These are phyloP conservation scores for Protomyces arabidopsidicola DNA, from an alignment of 1,139 yeast genomes.

Conservation along the genomic window DNA sequence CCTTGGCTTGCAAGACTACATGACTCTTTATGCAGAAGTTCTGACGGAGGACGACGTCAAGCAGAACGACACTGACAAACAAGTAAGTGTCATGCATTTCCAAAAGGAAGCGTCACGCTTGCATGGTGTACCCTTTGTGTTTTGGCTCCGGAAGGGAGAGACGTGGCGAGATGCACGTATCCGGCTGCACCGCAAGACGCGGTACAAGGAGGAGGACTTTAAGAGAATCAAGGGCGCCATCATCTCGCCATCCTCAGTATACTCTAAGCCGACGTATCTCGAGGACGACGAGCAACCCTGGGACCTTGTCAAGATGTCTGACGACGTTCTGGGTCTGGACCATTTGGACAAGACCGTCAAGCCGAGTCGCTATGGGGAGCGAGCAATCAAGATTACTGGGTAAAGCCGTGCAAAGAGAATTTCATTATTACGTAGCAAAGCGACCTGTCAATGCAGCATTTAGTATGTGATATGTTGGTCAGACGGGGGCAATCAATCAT, in stretches of 20 bases:
- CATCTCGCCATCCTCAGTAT: slow-evolving; percentile 34
- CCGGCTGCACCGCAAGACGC: slow-evolving; percentile 63
- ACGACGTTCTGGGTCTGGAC: slow-evolving; percentile 66
- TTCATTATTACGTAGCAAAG: neutral
- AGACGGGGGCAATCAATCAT: neutral
- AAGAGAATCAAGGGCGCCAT: slow-evolving; percentile 63
- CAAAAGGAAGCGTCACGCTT: slow-evolving; percentile 62
- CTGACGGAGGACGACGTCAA: slow-evolving; percentile 40
- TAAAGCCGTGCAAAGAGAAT: neutral
- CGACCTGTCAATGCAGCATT: neutral
- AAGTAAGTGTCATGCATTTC: slow-evolving; percentile 64
- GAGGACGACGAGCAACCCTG: slow-evolving; percentile 53
- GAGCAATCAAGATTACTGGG: slow-evolving; percentile 31
- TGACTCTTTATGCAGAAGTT: slow-evolving; percentile 39
- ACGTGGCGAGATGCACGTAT: slow-evolving; percentile 57
- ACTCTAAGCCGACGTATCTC: slow-evolving; percentile 50
- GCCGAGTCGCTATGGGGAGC: slow-evolving; percentile 29
- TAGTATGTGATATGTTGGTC: neutral
- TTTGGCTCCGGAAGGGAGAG: slow-evolving; percentile 62
- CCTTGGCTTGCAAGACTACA: slow-evolving; percentile 34
- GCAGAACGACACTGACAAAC: slow-evolving; percentile 35
- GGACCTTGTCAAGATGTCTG: slow-evolving; percentile 48
- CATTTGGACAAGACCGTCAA: slow-evolving; percentile 67
- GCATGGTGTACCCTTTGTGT: slow-evolving; percentile 87
- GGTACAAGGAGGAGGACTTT: slow-evolving; percentile 74